Evolutionary conservation across 352 stramenopile genomes (phyloP).

Genomic region (Saprolegnia parasitica): DNA sequence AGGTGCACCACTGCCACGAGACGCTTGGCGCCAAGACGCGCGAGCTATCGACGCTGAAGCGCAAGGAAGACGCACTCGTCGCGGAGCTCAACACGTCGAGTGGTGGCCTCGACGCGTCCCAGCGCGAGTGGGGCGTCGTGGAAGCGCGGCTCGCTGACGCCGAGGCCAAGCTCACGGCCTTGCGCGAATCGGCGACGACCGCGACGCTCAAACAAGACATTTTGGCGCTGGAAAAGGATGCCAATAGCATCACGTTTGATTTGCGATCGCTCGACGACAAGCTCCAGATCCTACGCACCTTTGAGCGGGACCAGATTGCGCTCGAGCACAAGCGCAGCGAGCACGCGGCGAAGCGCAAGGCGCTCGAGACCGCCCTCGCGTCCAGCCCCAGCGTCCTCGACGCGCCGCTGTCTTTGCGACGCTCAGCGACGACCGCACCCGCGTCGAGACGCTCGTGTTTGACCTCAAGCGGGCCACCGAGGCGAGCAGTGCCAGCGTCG

Average conservation of each 20-base stretch:
- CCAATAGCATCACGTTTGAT: slow-evolving; percentile 44
- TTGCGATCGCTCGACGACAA: slow-evolving; percentile 45
- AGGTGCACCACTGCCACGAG: slow-evolving; percentile 3
- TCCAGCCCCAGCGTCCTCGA: neutral
- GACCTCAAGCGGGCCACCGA: neutral
- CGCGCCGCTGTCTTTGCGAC: neutral
- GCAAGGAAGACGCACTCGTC: slow-evolving; percentile 42
- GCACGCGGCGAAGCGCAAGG: neutral
- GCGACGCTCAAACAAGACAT: slow-evolving; percentile 44
- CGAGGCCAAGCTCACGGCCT: slow-evolving; percentile 39
- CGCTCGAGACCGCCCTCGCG: neutral
- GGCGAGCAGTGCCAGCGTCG: too few relatives aligned
- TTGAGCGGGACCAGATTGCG: slow-evolving; percentile 45
- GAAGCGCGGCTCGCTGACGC: slow-evolving; percentile 44
- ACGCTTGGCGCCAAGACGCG: neutral
- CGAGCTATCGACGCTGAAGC: neutral
- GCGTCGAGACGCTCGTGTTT: neutral
- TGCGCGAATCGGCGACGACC: slow-evolving; percentile 44
- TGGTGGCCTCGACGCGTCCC: slow-evolving; percentile 36
- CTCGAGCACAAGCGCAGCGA: slow-evolving; percentile 45
- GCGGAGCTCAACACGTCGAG: slow-evolving; percentile 44
- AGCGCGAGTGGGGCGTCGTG: slow-evolving; percentile 48
- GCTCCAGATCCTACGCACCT: slow-evolving; percentile 47
- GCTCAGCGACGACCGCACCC: neutral
- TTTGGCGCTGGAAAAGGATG: slow-evolving; percentile 38